phyloP scores from a whole-genome alignment of 2,329 filamentous ascomycete genomes.

The Fusarium sp. region DNA sequence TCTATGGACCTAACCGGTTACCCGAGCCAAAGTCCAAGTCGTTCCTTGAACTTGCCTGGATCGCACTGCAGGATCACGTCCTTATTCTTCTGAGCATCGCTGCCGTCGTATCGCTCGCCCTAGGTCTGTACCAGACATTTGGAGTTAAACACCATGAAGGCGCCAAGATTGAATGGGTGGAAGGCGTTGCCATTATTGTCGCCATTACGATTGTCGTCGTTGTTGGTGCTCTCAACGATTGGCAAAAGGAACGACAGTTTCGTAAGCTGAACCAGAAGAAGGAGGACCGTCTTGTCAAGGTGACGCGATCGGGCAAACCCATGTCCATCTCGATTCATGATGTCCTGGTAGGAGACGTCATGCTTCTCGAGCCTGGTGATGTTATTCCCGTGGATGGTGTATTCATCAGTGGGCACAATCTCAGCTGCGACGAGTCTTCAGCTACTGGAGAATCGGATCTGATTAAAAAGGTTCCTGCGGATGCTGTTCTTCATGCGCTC shows the following conservation, averaged over 20 bases:
- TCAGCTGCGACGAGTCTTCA: constrained; percentile 78
- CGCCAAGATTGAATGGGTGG: constrained; percentile 71
- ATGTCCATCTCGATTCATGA: constrained; percentile 74
- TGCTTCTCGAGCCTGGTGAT: constrained; percentile 77
- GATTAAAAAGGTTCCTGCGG: constrained; percentile 73
- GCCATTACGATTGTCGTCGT: constrained; percentile 73
- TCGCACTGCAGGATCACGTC: constrained; percentile 75
- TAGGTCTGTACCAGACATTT: constrained; percentile 76
- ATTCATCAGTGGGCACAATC: constrained; percentile 66
- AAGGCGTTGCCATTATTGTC: constrained; percentile 75
- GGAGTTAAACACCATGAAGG: constrained; percentile 56
- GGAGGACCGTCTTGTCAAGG: constrained; percentile 74
- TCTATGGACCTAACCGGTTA: constrained; percentile 60
- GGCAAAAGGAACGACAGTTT: constrained; percentile 76
- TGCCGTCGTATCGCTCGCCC: constrained; percentile 72
- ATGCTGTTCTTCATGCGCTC: constrained; percentile 69
- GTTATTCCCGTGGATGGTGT: constrained; percentile 78
- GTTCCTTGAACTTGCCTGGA: constrained; percentile 72
- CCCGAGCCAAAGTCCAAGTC: constrained; percentile 72
- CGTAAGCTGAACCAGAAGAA: constrained; percentile 72
- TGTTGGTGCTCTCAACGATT: constrained; percentile 74
- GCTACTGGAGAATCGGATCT: constrained; percentile 80
- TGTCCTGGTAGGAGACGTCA: constrained; percentile 76
- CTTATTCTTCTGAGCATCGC: constrained; percentile 75
- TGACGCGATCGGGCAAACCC: constrained; percentile 73